These are phyloP conservation scores for Tubosaeta sp. DNA, from an alignment of 768 basidiomycete species.

Conservation along the genomic window DNA sequence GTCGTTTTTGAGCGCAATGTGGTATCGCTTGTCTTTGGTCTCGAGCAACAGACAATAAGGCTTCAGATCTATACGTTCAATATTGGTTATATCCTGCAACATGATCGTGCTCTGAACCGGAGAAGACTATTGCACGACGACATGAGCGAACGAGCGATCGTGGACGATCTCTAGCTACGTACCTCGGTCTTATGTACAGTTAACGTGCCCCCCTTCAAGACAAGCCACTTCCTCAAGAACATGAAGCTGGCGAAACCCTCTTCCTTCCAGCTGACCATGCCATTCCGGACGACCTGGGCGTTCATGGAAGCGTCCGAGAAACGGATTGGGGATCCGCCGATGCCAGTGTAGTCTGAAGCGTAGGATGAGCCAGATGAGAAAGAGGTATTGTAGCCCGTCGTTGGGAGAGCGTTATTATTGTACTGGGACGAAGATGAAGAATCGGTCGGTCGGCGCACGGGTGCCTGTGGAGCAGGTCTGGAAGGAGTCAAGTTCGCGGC, in stretches of 20 bases:
- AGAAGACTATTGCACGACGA: constrained; percentile 36
- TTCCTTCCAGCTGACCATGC: constrained; percentile 86
- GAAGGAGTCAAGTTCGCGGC: constrained; percentile 68
- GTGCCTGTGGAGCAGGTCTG: constrained; percentile 73
- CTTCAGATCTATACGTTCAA: constrained; percentile 91
- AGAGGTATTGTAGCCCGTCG: constrained; percentile 56
- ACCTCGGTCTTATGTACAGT: constrained; percentile 92
- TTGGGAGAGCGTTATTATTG: constrained; percentile 42
- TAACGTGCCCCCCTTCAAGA: constrained; percentile 76
- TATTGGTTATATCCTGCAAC: constrained; percentile 75
- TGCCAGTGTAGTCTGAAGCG: constrained; percentile 67
- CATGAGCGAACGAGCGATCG: background rate
- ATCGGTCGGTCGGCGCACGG: constrained; percentile 46
- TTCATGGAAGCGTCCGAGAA: constrained; percentile 32
- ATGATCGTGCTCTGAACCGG: constrained; percentile 57
- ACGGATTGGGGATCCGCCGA: constrained; percentile 74
- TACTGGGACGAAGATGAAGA: constrained; percentile 22
- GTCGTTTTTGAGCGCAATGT: constrained; percentile 83
- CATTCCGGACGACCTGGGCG: constrained; percentile 57
- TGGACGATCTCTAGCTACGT: constrained; percentile 24
- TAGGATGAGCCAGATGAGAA: constrained; percentile 61
- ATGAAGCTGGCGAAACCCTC: constrained; percentile 90
- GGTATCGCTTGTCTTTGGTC: constrained; percentile 77
- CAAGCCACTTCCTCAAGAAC: constrained; percentile 88
- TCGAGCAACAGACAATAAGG: constrained; percentile 91